Evolutionary conservation across 495 filamentous ascomycete genomes (phyloP).

Genomic region (Staphylotrichum longicolle): DNA sequence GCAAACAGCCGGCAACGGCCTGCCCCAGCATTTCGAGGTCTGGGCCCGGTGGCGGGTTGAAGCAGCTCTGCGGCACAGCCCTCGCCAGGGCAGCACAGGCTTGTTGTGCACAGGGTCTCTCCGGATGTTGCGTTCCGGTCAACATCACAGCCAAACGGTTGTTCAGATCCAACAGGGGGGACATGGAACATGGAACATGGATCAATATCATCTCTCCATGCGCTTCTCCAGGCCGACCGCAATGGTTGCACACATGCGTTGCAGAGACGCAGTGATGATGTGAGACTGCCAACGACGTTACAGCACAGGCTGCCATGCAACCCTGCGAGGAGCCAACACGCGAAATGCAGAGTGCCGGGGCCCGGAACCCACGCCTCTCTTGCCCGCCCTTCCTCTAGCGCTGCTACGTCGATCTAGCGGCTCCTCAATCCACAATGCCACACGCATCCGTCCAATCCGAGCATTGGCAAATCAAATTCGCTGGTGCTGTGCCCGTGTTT

Average conservation of each 20-base stretch:
- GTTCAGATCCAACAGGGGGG: background rate
- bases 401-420: constrained; percentile 8
- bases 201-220: background rate
- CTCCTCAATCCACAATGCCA: background rate
- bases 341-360: background rate
- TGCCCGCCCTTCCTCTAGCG: background rate
- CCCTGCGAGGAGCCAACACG: constrained; percentile 5
- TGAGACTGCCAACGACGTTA: constrained; percentile 11
- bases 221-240: too few relatives aligned
- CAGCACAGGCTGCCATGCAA: constrained; percentile 9
- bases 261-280: constrained; percentile 1
- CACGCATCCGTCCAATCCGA: background rate
- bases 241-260: too few relatives aligned
- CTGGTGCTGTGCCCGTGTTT: too few relatives aligned
- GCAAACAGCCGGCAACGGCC: background rate
- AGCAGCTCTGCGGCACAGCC: background rate
- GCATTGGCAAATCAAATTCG: background rate
- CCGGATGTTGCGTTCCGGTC: constrained; percentile 3
- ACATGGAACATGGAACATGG: background rate
- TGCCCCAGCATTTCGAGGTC: background rate
- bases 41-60: background rate
- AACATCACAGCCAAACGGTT: background rate
- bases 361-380: background rate
- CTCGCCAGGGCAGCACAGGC: too few relatives aligned
- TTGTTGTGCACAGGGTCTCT: too few relatives aligned